Evolutionary conservation across 1,284 basidiomycete species (phyloP), one percentile per base, ranked within the genome.

Genomic region (Trametes polyzona): DNA sequence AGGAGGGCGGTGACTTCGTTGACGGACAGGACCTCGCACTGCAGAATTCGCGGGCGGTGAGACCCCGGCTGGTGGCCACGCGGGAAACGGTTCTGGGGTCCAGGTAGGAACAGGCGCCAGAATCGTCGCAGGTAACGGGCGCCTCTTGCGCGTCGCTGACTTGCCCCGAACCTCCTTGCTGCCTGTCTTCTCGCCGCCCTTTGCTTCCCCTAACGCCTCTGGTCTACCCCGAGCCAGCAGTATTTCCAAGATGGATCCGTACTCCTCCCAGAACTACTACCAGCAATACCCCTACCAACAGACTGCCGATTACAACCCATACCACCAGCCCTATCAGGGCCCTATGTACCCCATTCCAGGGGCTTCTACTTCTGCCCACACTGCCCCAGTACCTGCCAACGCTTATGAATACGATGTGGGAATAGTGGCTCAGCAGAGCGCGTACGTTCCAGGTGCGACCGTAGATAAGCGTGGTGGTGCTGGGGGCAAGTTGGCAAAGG

Each of bases 361-460:
- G 23, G 75, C 83, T 27, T 83, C 86, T 4, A 71, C 73, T 11
- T 85, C 87, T n/a, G 75, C 83, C 11, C 88, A 90, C 68, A 82
- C 69, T 55, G 88, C 89, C 1, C 90, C 89, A n/a, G 87, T 92
- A 10, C 91, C 90, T 37, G 87, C 90, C n/a, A 93, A 93, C 67
- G 90, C 91, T 16, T 92, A 93, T 71, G 90, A 93, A 71, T 93
- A 93, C 68, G 90, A 93, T 71, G 91, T 93, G 42, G 90, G 90
- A 21, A 92, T 92, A 55, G 79, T 93, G 41, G 91, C 91, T 6
- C 91, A 93, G 69, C 91, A 93, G 71, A 92, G 89, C 71, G 91
- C 92, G 41, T 93, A 93, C 71, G 92, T 93, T 27, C 91, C 91
- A 16, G 92, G 92, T 19, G 91, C 92, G 16, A 90, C 90, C 83